Base-by-base conservation (phyloP, 1,139 yeast species). In the Candida dubliniensis region DNA sequence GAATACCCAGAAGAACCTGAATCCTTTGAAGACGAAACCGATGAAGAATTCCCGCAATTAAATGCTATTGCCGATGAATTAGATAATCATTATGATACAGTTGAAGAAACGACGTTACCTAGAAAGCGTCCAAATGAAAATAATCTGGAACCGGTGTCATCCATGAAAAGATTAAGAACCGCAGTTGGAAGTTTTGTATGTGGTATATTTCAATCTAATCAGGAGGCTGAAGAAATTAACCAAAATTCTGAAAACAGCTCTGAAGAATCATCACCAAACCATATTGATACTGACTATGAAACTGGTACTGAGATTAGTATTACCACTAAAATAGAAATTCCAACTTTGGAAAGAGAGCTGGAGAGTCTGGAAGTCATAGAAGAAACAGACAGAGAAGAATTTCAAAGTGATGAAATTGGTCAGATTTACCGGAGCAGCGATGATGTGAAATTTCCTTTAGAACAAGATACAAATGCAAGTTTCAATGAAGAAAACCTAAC, bases 1-100 rank as follows among this genome's bases (percentile, higher is more conserved):
- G 51, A 54, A 13, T 42, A 55, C 10, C 2, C 11, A 3, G 40
- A 39, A 31, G 29, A 29, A 27, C 24, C 23, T 2, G 29, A 13
- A 6, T 13, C 24, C 3, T 12, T 13, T 15, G 14, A 12, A 7
- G 11, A 12, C 24, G 30, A 34, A 4, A 9, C 14, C 12, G 31
- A 39, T 32, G 12, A 12, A 5, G 36, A 32, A 14, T 5, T 4
- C 5, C 23, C 23, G 5, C 23, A 18, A 18, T 18, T 18, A 5
- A 18, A 18, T 18, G 5, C 23, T 18, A 18, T 18, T 18, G 5
- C 23, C 5, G 23, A 18, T 5, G 23, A 18, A 18, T 18, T 18
- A 18, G 23, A 18, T 5, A 18, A 18, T 18, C 5, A 18, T 5
- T 5, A 18, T 4, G 23, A 18, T 18, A 18, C 23, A 18, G 23